These are phyloP conservation scores for Didymosphaeria variabile DNA, from an alignment of 2,329 filamentous ascomycete genomes.

Conservation along the genomic window DNA sequence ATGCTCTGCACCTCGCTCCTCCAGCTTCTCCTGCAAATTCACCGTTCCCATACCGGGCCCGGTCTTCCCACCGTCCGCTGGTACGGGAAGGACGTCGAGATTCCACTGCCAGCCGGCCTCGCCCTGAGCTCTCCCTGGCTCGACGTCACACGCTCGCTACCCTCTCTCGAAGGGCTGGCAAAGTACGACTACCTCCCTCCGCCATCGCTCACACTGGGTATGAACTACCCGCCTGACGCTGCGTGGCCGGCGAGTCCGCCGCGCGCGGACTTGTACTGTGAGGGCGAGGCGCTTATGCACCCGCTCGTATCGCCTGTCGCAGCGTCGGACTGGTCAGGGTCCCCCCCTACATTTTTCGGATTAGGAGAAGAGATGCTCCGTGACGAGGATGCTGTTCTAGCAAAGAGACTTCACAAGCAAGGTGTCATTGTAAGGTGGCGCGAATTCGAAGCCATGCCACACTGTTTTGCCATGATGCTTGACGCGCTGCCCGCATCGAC, in stretches of 20 bases:
- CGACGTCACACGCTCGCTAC: slow-evolving; percentile 72
- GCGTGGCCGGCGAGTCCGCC: slow-evolving; percentile 58
- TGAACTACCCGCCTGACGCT: slow-evolving; percentile 58
- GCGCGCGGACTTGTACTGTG: slow-evolving; percentile 58
- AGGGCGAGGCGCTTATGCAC: slow-evolving; percentile 61
- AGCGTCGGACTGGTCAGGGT: slow-evolving; percentile 66
- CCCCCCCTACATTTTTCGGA: slow-evolving; percentile 73
- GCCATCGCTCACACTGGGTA: slow-evolving; percentile 46
- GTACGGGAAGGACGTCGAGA: slow-evolving; percentile 65
- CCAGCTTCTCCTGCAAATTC: slow-evolving; percentile 73
- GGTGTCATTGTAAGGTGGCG: slow-evolving; percentile 71
- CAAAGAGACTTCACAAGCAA: slow-evolving; percentile 63
- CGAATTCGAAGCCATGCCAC: slow-evolving; percentile 83
- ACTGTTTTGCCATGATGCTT: slow-evolving; percentile 66
- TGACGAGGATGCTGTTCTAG: slow-evolving; percentile 72
- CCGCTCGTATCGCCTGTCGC: slow-evolving; percentile 73
- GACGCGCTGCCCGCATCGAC: slow-evolving; percentile 40
- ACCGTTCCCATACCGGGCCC: slow-evolving; percentile 46
- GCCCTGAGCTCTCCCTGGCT: slow-evolving; percentile 74
- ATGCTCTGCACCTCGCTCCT: slow-evolving; percentile 73
- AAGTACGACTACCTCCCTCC: slow-evolving; percentile 72
- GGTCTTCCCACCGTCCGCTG: slow-evolving; percentile 63
- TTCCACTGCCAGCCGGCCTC: slow-evolving; percentile 74
- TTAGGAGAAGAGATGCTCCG: slow-evolving; percentile 76
- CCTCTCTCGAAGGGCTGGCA: slow-evolving; percentile 61